Conservation (phyloP, 306 rosid genomes). For the Gastrolobium villosum region DNA sequence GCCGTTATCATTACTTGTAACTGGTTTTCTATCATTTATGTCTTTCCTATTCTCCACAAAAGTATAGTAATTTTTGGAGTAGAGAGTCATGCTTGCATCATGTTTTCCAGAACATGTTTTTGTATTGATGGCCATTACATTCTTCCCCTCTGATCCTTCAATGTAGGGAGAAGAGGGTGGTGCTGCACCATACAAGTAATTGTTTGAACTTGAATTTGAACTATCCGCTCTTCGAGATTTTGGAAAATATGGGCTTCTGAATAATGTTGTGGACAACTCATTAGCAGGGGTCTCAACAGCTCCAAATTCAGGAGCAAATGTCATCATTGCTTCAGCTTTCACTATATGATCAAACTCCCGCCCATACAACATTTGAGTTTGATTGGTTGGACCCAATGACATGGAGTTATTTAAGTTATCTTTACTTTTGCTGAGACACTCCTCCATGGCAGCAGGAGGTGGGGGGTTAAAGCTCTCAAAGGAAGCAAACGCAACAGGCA, state of each 20-base stretch:
- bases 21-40: conserved; percentile 62
- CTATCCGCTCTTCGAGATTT: conserved; percentile 73
- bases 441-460: conserved; percentile 70
- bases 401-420: conserved; percentile 61
- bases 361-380: conserved; percentile 62
- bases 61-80: conserved; percentile 74
- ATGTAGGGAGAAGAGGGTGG: conserved; percentile 85
- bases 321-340: conserved; percentile 97
- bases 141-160: conserved; percentile 79
- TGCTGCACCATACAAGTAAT: conserved; percentile 84
- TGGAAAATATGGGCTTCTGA: conserved; percentile 89
- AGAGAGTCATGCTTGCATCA: conserved; percentile 52
- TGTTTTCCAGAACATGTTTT: conserved; percentile 62
- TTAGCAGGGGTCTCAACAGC: conserved; percentile 90
- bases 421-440: conserved; percentile 67
- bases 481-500: conserved; percentile 79
- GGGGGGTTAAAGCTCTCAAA: conserved; percentile 82
- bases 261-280: conserved; percentile 79
- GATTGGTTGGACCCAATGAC: conserved; percentile 62
- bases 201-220: conserved; percentile 76
- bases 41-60: conserved; percentile 74
- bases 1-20: conserved; percentile 52
- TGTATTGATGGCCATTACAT: conserved; percentile 59
- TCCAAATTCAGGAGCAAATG: conserved; percentile 96
- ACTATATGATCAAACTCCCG: conserved; percentile 89